phyloP scores from a whole-genome alignment of 768 basidiomycete genomes.

The Tylopilus vinaceipallidus region DNA sequence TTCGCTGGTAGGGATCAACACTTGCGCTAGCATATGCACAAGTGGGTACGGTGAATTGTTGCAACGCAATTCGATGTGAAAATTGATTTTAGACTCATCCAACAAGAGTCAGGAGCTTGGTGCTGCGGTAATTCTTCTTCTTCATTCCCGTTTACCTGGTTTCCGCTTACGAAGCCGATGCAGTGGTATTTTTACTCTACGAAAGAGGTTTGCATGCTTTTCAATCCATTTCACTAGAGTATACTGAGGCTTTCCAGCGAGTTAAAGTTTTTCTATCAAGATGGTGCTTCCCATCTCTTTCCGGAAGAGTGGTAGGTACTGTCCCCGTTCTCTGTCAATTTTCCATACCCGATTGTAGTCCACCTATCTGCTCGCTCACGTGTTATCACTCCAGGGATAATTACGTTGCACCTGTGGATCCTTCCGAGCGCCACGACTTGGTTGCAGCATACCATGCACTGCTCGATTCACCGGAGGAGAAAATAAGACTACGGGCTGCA shows the following conservation, averaged over 20 bases:
- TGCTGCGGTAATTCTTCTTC: slow-evolving; percentile 57
- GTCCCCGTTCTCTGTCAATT: neutral
- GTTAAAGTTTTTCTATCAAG: slow-evolving; percentile 90
- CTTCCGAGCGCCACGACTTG: slow-evolving; percentile 75
- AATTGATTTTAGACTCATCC: slow-evolving; percentile 61
- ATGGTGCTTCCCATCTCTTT: slow-evolving; percentile 78
- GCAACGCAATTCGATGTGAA: neutral
- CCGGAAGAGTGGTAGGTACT: slow-evolving; percentile 77
- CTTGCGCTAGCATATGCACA: slow-evolving; percentile 85
- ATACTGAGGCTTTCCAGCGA: slow-evolving; percentile 43
- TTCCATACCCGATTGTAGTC: neutral
- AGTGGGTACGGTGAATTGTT: slow-evolving; percentile 35
- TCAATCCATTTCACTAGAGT: neutral
- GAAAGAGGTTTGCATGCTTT: slow-evolving; percentile 54
- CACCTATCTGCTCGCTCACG: neutral
- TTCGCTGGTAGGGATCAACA: slow-evolving; percentile 66
- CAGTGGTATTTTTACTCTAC: slow-evolving; percentile 87
- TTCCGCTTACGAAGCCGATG: slow-evolving; percentile 3
- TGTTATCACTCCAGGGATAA: slow-evolving; percentile 60
- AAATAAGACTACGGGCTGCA: slow-evolving; percentile 63
- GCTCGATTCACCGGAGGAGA: slow-evolving; percentile 69
- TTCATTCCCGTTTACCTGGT: no score
- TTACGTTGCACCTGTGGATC: slow-evolving; percentile 78
- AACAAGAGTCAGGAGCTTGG: slow-evolving; percentile 72
- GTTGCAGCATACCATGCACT: slow-evolving; percentile 81